These are phyloP conservation scores for Plantago rigida DNA, from an alignment of 305 asterid genomes.

Conservation along the genomic window DNA sequence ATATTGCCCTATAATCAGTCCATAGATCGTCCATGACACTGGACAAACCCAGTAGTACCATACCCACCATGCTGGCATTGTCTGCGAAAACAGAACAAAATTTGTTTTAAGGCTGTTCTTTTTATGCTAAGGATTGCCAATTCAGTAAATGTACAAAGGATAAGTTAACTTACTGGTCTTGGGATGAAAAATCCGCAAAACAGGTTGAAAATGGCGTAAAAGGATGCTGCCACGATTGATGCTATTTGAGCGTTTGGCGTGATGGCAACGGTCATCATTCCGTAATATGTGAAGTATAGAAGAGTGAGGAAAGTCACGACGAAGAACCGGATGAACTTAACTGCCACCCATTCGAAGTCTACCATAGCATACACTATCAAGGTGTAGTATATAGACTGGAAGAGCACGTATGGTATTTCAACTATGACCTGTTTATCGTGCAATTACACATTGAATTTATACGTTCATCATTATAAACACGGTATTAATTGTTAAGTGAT, in stretches of 20 bases:
- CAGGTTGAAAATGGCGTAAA: slow-evolving; percentile 14
- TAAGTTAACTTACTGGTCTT: slow-evolving; percentile 9
- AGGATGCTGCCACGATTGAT: slow-evolving; percentile 20
- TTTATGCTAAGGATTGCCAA: not conserved
- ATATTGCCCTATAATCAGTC: slow-evolving; percentile 69
- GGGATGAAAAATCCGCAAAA: slow-evolving; percentile 19
- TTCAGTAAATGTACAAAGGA: no score
- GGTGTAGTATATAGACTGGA: slow-evolving; percentile 7
- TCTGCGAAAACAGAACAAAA: slow-evolving; percentile 28
- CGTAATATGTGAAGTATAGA: slow-evolving; percentile 19
- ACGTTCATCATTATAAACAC: not conserved
- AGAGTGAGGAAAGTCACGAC: slow-evolving; percentile 12
- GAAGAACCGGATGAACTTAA: slow-evolving; percentile 14
- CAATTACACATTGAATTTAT: not conserved
- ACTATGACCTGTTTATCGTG: slow-evolving; percentile 12
- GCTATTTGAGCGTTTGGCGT: slow-evolving; percentile 20
- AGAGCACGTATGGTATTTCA: slow-evolving; percentile 16
- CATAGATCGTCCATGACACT: slow-evolving; percentile 85
- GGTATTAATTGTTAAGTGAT: not conserved
- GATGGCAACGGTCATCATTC: slow-evolving; percentile 23
- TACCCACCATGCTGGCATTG: slow-evolving; percentile 68
- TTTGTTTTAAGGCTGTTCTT: not conserved
- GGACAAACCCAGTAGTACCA: slow-evolving; percentile 94
- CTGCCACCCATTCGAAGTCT: slow-evolving; percentile 18
- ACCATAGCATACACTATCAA: slow-evolving; percentile 19